Evolutionary conservation across 2,329 filamentous ascomycete species (phyloP), one percentile per base, ranked within the genome.

Genomic region (Diaporthe velutina): DNA sequence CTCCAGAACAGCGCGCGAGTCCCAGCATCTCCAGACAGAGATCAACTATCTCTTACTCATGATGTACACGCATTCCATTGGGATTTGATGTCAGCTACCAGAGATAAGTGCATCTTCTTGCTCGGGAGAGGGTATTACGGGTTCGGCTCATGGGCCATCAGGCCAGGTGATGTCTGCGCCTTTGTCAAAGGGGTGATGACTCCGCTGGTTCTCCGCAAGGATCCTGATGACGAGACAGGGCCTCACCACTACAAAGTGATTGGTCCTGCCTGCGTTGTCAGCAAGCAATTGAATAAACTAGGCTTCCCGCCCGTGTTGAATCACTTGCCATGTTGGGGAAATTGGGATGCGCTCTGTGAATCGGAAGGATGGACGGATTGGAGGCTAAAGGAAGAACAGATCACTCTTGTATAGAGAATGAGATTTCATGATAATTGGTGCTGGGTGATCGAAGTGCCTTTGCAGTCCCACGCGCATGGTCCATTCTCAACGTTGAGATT

Each of bases 271-370:
- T 15, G 5, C 33, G 4, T 60, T 15, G 22, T 60, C 22, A 25
- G 55, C 33, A 38, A 17, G 55, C 9, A 1, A 0, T 13, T 38
- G 22, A 12, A 60, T 5, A 6, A n/a, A 12, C 10, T 9, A 10
- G 55, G 55, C 2, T 1, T 40, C 7, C 55, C 33, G 10, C 0
- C 0, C 1, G 12, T 0, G n/a, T 15, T 60, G 55, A 3, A 60
- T 38, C 1, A 2, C 12, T 15, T 4, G 19, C 2, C 1, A 2
- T 2, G 0, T 4, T 60, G 55, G 55, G 1, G 3, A 0, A n/a
- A 60, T 2, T 60, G 33, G 33, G 5, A 60, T 40, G 19, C 17
- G 55, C 4, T 38, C 10, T 17, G 55, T 25, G 1, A 7, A n/a
- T 3, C 1, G 0, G 12, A 38, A 40, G 33, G 33, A 25, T 60